These are phyloP conservation scores for Lepidium africanum DNA, from an alignment of 345 rosid genomes.

Conservation along the genomic window DNA sequence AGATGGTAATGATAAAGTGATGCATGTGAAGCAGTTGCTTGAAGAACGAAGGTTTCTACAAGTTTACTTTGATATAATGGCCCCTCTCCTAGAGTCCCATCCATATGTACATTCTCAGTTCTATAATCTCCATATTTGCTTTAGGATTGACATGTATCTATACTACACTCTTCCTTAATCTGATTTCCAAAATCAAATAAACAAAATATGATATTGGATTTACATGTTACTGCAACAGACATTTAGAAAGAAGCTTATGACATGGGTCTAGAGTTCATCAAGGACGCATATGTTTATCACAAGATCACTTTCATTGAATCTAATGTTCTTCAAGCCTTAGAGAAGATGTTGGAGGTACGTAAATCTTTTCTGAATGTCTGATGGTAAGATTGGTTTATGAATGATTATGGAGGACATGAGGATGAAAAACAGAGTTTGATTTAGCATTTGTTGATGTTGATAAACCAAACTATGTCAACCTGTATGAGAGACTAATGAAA, in stretches of 20 bases:
- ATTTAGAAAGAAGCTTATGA: constrained; percentile 35
- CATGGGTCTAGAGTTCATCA: constrained; percentile 45
- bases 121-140: constrained; percentile 30
- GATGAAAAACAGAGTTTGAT: constrained; percentile 22
- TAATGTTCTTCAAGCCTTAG: constrained; percentile 28
- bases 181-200: neutral
- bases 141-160: constrained; percentile 28
- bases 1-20: constrained; percentile 96
- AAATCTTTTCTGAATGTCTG: neutral
- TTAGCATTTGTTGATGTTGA: constrained; percentile 44
- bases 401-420: neutral
- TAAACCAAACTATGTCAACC: constrained; percentile 31
- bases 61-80: constrained; percentile 30
- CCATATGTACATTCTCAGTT: too few species aligned
- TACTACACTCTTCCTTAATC: neutral
- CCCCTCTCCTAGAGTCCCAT: too few species aligned
- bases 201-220: neutral
- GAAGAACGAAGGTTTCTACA: constrained; percentile 94
- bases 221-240: constrained; percentile 49
- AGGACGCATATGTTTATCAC: constrained; percentile 43
- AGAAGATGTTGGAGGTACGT: constrained; percentile 34
- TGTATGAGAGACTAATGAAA: constrained; percentile 28
- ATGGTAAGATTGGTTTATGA: neutral
- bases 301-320: constrained; percentile 49
- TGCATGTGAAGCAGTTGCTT: constrained; percentile 99